Evolutionary conservation across 805 yeast genomes (phyloP), one percentile per base, ranked within the genome.

Genomic region (Candida manassasensis): DNA sequence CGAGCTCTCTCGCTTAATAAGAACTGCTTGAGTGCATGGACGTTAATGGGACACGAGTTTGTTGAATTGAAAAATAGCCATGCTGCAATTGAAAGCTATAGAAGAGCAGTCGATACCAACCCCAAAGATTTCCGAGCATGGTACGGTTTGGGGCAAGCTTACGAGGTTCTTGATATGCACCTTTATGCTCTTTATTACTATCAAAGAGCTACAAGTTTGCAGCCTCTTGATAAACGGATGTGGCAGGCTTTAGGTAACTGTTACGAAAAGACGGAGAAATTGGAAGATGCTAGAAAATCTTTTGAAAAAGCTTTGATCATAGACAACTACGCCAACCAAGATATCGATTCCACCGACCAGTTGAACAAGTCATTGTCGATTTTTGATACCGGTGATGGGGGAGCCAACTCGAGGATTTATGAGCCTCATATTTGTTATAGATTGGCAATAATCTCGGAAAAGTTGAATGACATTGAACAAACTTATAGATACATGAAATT

Each of bases 111-210:
- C 1, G 96, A 88, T 53, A 81, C 89, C 2, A 86, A 85, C 51
- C 74, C 79, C 29, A 81, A 84, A 51, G 98, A 93, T 55, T 94
- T 84, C 56, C 69, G 96, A 34, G 97, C 97, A 0, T 93, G 98
- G 99, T 93, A 90, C 57, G 98, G 98, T 2, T 67, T 93, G 35
- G 99, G 98, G 0, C 97, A 93, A 59, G 97, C 97, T 1, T 93
- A 93, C 55, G 98, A 93, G 57, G 95, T 93, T 8, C 64, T 90
- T 37, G 97, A 90, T 47, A 90, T 90, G 96, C 93, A 86, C 53
- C 67, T 85, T 41, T 93, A 89, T 52, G 89, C 97, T 0, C 65
- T 89, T 28, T 90, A 87, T 57, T 93, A 93, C 56, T 93, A 87
- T 55, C 96, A 93, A 59, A 71, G 82, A 33, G 96, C 97, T 0